Base-by-base conservation (phyloP, 1,284 basidiomycete species). In the Chondrostereum purpureum region DNA sequence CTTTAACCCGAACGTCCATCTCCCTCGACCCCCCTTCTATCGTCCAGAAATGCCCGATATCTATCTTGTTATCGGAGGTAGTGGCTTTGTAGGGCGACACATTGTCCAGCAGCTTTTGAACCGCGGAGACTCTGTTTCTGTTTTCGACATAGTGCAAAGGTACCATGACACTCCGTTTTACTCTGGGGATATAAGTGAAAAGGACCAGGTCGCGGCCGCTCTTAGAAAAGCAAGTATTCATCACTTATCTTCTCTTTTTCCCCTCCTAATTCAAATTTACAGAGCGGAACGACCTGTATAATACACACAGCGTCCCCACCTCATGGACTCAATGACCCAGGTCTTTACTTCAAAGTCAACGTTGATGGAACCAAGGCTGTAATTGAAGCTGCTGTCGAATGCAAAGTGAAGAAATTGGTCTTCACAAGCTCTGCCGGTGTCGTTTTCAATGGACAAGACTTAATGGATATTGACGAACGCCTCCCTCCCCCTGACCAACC, bases 221-320 rank as follows among this genome's bases (percentile, higher is more conserved):
- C 63, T 96, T 45, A 69, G 70, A 57, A 88, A 87, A 73, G 90
- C 88, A 48, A 22, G 75, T 67, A 13, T n/a, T 14, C 37, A 31
- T 20, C 12, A 19, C 12, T 48, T 34, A n/a, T 43, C 33, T 45
- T 23, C 33, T 45, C 46, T 46, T 51, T 44, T 47, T 31, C 48
- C 46, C 22, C 46, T 46, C n/a, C n/a, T n/a, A n/a, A n/a, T n/a
- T 20, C 40, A 18, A 21, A 34, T 23, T 20, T 39, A 41, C 53
- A 92, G 88, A 84, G 83, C 51, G 80, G 80, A 40, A 76, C 89
- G 31, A 91, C 88, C 1, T 87, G 87, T 55, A 88, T 98, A 50
- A 93, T 98, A 55, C 95, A 99, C 65, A 98, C 94, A 6, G 95
- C 94, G 14, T 96, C 94, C 4, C 95, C 95, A 3, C 80, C 82